Evolutionary conservation across 177 flowering plant species (phyloP), one percentile per base, ranked within the genome.

Genomic region (Vitis hybrid): DNA sequence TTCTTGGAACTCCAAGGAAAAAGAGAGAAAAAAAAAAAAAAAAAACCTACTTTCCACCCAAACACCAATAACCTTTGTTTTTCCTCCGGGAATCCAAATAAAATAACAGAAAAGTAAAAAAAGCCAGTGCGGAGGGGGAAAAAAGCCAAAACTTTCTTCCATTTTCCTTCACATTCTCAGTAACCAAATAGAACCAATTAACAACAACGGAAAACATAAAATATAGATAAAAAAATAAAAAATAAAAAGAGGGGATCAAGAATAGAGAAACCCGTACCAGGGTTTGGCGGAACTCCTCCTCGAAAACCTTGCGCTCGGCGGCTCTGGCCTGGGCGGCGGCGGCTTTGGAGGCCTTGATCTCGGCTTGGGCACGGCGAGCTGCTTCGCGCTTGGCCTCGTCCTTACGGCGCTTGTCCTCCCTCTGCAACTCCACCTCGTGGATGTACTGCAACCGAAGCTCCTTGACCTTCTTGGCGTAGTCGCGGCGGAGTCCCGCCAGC

Each of bases 361-460:
- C 89, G 76, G 87, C 89, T 56, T 80, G 89, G 1, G 85, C 91
- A 15, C 76, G 62, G 62, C 87, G 70, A 40, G 83, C 62, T 2
- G 85, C 89, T 78, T 89, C 91, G 62, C 67, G 78, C 67, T 71
- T 79, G 10, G 92, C 95, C 69, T 85, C 89, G 27, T 89, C 94
- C 69, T 85, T 82, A 16, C 82, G 79, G 72, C 74, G 78, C 78
- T 86, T 83, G 74, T 91, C 97, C 59, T 85, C 73, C 65, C 86
- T 79, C 81, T 81, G 78, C 65, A 82, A 32, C 73, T 90, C 98
- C 86, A 91, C 76, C 73, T 93, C 98, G 18, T 69, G 65, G 14
- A 81, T 74, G 70, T 87, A 93, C 62, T 80, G 78, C 82, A 85
- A 87, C 51, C 98, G 81, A 9, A 83, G 49, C 74, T 80, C 80